Evolutionary conservation across 2,329 filamentous ascomycete genomes (phyloP).

Genomic region (Gliomastix tumulicola): DNA sequence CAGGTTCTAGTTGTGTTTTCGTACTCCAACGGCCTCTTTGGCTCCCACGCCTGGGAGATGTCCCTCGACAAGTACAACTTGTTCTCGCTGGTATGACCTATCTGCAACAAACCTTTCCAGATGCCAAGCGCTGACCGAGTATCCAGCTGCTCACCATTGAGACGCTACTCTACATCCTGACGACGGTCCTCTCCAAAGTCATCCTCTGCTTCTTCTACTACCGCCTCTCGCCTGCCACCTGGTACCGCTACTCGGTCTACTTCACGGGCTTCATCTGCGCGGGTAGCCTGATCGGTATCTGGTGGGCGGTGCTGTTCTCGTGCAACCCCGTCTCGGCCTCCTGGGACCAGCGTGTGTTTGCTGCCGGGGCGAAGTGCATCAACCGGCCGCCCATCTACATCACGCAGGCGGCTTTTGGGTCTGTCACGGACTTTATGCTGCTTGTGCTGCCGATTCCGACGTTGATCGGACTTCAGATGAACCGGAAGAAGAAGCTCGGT

Average conservation of each 20-base stretch:
- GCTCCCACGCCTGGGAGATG: constrained; percentile 14
- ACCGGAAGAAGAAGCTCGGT: constrained; percentile 32
- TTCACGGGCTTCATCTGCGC: constrained; percentile 14
- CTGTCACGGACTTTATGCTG: constrained; percentile 35
- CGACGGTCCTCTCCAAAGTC: constrained; percentile 21
- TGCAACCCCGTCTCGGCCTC: constrained; percentile 19
- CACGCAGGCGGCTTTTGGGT: constrained; percentile 34
- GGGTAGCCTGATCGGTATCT: constrained; percentile 16
- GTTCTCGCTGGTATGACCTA: constrained; percentile 2
- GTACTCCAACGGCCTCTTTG: constrained; percentile 6
- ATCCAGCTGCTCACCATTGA: constrained; percentile 9
- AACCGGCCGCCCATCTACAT: constrained; percentile 36
- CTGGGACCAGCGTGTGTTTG: constrained; percentile 14
- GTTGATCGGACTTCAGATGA: constrained; percentile 32
- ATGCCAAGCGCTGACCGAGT: not conserved
- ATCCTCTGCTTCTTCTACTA: constrained; percentile 24
- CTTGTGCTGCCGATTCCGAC: constrained; percentile 35
- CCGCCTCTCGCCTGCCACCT: constrained; percentile 18
- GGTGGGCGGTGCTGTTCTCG: constrained; percentile 22
- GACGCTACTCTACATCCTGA: constrained; percentile 17
- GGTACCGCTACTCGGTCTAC: constrained; percentile 18
- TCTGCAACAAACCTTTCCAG: not conserved
- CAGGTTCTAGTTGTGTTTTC: not conserved
- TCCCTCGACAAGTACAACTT: constrained; percentile 7
- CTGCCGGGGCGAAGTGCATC: constrained; percentile 26